Evolutionary conservation across 768 basidiomycete species (phyloP).

Genomic region (Mrakia gelida): DNA sequence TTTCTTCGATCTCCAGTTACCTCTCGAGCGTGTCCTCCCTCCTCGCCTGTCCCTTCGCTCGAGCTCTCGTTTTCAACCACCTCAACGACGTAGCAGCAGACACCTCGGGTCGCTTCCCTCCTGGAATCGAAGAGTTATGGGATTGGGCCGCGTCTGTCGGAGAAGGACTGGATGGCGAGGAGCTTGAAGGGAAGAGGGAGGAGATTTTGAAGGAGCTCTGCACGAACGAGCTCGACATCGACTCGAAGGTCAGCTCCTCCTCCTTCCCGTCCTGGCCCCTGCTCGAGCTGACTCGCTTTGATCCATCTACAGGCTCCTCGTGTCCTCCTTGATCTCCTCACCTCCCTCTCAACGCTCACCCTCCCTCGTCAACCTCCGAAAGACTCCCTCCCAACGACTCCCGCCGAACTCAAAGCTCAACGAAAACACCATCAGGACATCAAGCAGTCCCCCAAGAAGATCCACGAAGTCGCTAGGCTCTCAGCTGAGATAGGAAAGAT

Average conservation of each 20-base stretch:
- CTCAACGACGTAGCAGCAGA: not conserved
- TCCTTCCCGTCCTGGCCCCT: not conserved
- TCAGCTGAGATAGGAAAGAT: not conserved
- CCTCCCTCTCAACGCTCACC: not conserved
- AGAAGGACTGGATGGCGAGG: not conserved
- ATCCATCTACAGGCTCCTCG: not conserved
- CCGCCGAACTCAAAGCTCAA: not conserved
- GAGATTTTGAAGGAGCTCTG: not conserved
- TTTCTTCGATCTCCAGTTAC: not conserved
- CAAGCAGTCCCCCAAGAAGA: constrained; percentile 16
- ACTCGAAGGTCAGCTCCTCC: not conserved
- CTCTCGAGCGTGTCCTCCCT: not conserved
- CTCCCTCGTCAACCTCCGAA: constrained; percentile 1
- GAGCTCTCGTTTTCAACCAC: not conserved
- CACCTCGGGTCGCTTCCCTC: not conserved
- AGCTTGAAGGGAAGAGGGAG: not conserved
- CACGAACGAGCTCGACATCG: not conserved
- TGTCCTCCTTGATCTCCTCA: not conserved
- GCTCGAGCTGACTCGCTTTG: not conserved
- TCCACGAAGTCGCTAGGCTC: not conserved
- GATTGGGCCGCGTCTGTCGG: not conserved
- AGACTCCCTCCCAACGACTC: not conserved
- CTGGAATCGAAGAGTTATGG: not conserved
- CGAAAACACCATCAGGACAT: not conserved
- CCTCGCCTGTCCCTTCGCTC: not conserved